Evolutionary conservation across 306 rosid species (phyloP).

Genomic region (Crataegus laevigata): DNA sequence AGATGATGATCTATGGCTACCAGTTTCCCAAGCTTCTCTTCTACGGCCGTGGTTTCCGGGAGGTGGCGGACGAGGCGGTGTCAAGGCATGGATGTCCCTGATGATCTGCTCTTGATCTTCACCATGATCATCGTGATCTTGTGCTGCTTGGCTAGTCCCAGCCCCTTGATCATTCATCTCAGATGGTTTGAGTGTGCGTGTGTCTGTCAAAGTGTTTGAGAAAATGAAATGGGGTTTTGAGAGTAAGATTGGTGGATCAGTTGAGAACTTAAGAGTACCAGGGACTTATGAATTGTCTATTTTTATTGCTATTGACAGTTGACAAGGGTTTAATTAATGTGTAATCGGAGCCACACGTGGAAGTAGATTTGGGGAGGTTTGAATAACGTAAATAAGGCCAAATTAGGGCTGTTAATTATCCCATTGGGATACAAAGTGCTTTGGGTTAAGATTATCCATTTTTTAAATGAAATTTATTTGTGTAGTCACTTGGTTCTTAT

Average conservation of each 20-base stretch:
- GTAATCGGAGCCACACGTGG: background rate
- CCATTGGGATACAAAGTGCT: background rate
- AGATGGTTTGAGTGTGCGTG: background rate
- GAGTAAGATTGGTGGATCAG: background rate
- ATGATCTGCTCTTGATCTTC: constrained; percentile 33
- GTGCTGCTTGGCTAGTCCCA: constrained; percentile 24
- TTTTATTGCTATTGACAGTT: background rate
- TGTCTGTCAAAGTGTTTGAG: background rate
- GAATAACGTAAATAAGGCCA: background rate
- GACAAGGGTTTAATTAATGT: background rate
- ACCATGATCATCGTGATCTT: constrained; percentile 26
- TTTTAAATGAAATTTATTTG: background rate
- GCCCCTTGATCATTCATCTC: constrained; percentile 37
- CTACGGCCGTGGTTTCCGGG: constrained; percentile 31
- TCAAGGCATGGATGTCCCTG: constrained; percentile 81
- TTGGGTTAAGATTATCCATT: background rate
- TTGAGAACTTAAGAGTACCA: background rate
- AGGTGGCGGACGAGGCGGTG: constrained; percentile 41
- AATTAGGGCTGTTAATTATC: background rate
- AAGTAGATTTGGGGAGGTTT: background rate
- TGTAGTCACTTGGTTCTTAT: background rate
- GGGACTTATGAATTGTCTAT: background rate
- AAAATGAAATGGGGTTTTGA: background rate
- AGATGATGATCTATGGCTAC: constrained; percentile 51
- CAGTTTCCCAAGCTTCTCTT: constrained; percentile 54